These are phyloP conservation scores for Bisporella sp. DNA, from an alignment of 2,329 filamentous ascomycete species.

Conservation along the genomic window DNA sequence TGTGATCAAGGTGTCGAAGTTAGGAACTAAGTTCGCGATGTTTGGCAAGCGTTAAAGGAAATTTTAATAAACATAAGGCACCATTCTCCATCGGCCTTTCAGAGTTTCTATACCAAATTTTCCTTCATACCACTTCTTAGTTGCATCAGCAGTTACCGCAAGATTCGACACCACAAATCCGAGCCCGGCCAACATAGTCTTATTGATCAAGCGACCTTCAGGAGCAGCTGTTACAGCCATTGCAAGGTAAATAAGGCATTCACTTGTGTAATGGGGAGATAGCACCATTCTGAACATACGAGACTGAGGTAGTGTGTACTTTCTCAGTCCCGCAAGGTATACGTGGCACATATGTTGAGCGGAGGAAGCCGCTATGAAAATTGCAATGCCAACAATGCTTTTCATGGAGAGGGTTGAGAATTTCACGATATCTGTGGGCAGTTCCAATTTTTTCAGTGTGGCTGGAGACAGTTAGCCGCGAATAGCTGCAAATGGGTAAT, in stretches of 20 bases:
- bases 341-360: conserved; percentile 70
- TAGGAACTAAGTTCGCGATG: conserved; percentile 61
- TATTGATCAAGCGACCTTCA: conserved; percentile 56
- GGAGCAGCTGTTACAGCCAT: conserved; percentile 71
- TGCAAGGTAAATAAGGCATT: conserved; percentile 78
- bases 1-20: conserved; percentile 72
- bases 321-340: conserved; percentile 63
- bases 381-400: conserved; percentile 46
- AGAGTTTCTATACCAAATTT: conserved; percentile 67
- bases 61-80: conserved; percentile 57
- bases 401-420: conserved; percentile 34
- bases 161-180: conserved; percentile 74
- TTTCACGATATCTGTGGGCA: conserved; percentile 6
- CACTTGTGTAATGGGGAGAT: conserved; percentile 87
- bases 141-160: conserved; percentile 71
- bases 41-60: conserved; percentile 25
- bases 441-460: conserved; percentile 8
- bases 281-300: conserved; percentile 66
- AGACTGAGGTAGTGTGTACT: conserved; percentile 74
- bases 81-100: conserved; percentile 63
- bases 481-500: not conserved
- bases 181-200: conserved; percentile 62
- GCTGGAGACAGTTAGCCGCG: conserved; percentile 18
- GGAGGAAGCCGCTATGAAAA: conserved; percentile 64
- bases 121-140: conserved; percentile 68